Evolutionary conservation across 2,329 filamentous ascomycete genomes (phyloP).

Genomic region (Stachybotrys elegans): DNA sequence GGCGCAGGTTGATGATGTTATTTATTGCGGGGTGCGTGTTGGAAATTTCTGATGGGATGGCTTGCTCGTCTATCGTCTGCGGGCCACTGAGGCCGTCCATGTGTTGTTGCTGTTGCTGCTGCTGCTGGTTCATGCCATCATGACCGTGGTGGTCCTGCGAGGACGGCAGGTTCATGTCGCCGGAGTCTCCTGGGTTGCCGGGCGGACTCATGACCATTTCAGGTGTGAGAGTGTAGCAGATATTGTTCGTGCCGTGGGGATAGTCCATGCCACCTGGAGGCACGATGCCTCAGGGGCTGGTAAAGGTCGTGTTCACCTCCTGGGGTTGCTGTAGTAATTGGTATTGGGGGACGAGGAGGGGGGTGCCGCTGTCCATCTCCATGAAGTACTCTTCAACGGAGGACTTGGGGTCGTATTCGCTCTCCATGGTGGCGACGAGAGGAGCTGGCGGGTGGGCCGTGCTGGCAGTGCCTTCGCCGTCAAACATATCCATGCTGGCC

Average conservation of each 20-base stretch:
- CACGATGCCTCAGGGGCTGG: slow-evolving; percentile 48
- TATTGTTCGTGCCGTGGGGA: slow-evolving; percentile 37
- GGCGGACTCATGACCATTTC: slow-evolving; percentile 52
- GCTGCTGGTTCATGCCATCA: slow-evolving; percentile 24
- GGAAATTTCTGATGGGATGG: slow-evolving; percentile 18
- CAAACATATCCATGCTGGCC: slow-evolving; percentile 57
- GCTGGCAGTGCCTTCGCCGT: slow-evolving; percentile 59
- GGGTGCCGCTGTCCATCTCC: slow-evolving; percentile 27
- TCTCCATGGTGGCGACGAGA: slow-evolving; percentile 38
- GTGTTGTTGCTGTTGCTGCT: slow-evolving; percentile 20
- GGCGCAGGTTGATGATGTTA: slow-evolving; percentile 19
- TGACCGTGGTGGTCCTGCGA: slow-evolving; percentile 24
- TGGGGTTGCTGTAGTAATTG: slow-evolving; percentile 19
- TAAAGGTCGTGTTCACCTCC: slow-evolving; percentile 45
- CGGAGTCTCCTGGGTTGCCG: slow-evolving; percentile 19
- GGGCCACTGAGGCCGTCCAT: too few species aligned
- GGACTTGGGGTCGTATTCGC: slow-evolving; percentile 43
- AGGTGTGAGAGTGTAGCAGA: slow-evolving; percentile 37
- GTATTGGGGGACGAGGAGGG: slow-evolving; percentile 22
- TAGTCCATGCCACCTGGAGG: slow-evolving; percentile 50
- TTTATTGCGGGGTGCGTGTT: slow-evolving; percentile 21
- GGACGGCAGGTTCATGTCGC: slow-evolving; percentile 21
- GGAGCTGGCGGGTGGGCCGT: slow-evolving; percentile 48
- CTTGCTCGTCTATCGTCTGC: too few species aligned
- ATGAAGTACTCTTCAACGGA: slow-evolving; percentile 34